Percentiles rank a stretch among this genome's conserved stretches.
Evolutionary conservation across 176 grass and related monocot species (phyloP).

Genomic region (Aegilops bicornis): DNA sequence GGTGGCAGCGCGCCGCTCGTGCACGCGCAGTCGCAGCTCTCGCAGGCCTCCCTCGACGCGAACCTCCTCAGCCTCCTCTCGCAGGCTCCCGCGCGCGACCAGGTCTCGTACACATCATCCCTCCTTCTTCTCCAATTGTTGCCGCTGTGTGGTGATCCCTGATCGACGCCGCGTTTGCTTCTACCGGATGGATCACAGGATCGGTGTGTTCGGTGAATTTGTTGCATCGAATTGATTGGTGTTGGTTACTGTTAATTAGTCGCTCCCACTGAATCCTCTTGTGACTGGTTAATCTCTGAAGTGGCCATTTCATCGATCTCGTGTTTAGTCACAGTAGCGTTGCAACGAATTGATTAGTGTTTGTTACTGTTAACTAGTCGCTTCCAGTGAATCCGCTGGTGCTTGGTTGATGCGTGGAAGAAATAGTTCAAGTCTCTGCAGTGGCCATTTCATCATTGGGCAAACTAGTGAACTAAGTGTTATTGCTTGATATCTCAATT

Average conservation of each 20-base stretch:
- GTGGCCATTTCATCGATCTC: background rate
- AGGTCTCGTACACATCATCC: constrained; percentile 40
- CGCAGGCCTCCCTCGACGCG: constrained; percentile 70
- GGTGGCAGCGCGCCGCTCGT: constrained; percentile 46
- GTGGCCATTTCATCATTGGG: background rate
- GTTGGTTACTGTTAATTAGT: background rate
- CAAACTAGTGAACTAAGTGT: background rate
- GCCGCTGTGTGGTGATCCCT: background rate
- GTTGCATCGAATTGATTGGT: background rate
- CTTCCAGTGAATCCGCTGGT: background rate
- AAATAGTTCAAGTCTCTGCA: background rate
- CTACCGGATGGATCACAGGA: background rate
- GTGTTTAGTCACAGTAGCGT: background rate
- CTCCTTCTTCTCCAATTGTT: background rate
- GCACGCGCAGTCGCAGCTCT: constrained; percentile 82
- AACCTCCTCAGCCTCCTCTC: constrained; percentile 37
- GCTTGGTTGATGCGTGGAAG: background rate
- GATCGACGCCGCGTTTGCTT: background rate
- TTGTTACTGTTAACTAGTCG: background rate
- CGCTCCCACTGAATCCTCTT: background rate
- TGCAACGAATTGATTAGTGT: background rate
- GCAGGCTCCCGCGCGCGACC: constrained; percentile 33
- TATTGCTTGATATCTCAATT: background rate
- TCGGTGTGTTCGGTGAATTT: background rate
- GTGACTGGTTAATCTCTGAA: background rate